A percentile compares a stretch with the other conserved stretches of the same genome.
These are phyloP conservation scores for Penicillium digitatum DNA, from an alignment of 2,329 filamentous ascomycete species.

Conservation along the genomic window DNA sequence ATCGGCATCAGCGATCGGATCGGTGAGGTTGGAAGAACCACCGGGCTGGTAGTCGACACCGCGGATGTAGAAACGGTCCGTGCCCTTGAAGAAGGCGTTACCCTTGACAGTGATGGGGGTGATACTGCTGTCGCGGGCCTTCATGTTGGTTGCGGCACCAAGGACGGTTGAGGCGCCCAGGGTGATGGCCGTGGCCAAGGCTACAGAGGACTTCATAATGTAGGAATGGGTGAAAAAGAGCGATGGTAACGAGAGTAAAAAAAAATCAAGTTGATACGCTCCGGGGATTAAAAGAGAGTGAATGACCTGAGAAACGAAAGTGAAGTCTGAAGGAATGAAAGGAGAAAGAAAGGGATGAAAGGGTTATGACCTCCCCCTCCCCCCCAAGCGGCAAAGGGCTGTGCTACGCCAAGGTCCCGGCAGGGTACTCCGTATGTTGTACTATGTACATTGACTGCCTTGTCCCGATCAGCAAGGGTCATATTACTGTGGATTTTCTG, in stretches of 20 bases:
- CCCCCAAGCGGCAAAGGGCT: slow-evolving; percentile 1
- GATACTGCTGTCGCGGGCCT: slow-evolving; percentile 43
- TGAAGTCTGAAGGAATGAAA: slow-evolving; percentile 18
- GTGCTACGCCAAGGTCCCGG: slow-evolving; percentile 5
- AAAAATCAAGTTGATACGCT: slow-evolving; percentile 7
- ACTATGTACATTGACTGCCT: slow-evolving; percentile 1
- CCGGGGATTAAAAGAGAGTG: slow-evolving; percentile 17
- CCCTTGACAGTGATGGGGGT: slow-evolving; percentile 60
- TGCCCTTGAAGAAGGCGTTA: slow-evolving; percentile 63
- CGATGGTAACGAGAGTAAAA: slow-evolving; percentile 16
- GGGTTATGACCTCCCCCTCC: background rate
- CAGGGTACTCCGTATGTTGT: background rate
- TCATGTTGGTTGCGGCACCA: slow-evolving; percentile 39
- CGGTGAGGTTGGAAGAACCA: slow-evolving; percentile 59
- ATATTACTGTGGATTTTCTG: slow-evolving; percentile 1
- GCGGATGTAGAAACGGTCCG: slow-evolving; percentile 53
- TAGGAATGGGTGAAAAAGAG: background rate
- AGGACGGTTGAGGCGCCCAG: slow-evolving; percentile 47
- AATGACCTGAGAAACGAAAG: slow-evolving; percentile 18
- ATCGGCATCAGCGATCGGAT: slow-evolving; percentile 69
- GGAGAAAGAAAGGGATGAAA: slow-evolving; percentile 22
- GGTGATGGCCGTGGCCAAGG: slow-evolving; percentile 46
- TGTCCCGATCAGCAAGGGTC: slow-evolving; percentile 14
- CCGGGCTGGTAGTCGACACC: slow-evolving; percentile 63
- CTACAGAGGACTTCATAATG: slow-evolving; percentile 53